phyloP scores from a whole-genome alignment of 148 eudicot genomes.

The Rhododendron williamsianum region DNA sequence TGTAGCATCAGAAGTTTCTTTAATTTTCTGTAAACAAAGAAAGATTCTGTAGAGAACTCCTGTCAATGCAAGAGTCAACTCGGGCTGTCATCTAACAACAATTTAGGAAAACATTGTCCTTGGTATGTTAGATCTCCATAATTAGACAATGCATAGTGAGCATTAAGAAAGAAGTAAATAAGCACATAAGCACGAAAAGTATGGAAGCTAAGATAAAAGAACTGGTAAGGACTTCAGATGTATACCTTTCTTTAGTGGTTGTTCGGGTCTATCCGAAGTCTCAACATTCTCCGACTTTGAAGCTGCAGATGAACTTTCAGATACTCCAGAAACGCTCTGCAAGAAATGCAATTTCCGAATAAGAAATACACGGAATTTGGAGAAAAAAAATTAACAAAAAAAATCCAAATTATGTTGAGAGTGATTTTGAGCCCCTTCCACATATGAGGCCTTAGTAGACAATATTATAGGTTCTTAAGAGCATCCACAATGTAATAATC shows the following conservation, averaged over 20 bases:
- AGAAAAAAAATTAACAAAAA: neutral
- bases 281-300: conserved; percentile 45
- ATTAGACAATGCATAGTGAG: neutral
- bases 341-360: conserved; percentile 10
- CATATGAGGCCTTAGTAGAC: neutral
- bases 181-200: neutral
- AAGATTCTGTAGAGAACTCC: neutral
- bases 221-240: neutral
- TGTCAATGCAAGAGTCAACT: neutral
- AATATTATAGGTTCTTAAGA: neutral
- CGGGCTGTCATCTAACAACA: neutral
- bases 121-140: neutral
- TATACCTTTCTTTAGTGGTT: conserved; percentile 66
- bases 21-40: neutral
- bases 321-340: conserved; percentile 71
- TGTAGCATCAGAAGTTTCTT: neutral
- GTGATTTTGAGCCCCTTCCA: neutral
- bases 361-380: neutral
- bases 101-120: neutral
- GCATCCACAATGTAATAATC: no score
- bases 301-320: conserved; percentile 65
- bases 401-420: neutral
- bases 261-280: conserved; percentile 39
- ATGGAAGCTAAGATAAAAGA: neutral
- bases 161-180: neutral